Evolutionary conservation across 108 stramenopile species (phyloP).

Genomic region (Skeletonema costatum): DNA sequence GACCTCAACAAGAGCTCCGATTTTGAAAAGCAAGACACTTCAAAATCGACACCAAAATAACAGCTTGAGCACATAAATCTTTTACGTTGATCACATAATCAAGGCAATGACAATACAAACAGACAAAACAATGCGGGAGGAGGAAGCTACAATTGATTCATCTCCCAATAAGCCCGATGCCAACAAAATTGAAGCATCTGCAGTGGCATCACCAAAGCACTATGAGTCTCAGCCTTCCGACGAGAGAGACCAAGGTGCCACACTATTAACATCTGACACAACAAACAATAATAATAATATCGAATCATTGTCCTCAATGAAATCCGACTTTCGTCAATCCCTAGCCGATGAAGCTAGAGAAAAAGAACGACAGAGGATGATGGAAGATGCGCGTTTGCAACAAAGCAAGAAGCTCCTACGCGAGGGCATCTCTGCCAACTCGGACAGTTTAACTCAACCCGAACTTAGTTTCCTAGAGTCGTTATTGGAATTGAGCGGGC

Average conservation of each 20-base stretch:
- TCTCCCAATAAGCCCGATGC: background rate
- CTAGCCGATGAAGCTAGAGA: conserved; percentile 3
- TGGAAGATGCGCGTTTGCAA: background rate
- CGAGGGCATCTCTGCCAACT: background rate
- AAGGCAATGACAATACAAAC: background rate
- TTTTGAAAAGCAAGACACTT: background rate
- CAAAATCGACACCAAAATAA: no score
- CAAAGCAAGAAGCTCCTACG: background rate
- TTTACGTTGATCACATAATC: background rate
- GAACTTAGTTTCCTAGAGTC: conserved; percentile 30
- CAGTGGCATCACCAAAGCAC: background rate
- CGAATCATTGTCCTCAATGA: background rate
- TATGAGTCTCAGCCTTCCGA: background rate
- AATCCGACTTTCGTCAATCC: conserved; percentile 9
- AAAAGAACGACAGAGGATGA: background rate
- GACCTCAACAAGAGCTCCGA: background rate
- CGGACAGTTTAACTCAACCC: conserved; percentile 7
- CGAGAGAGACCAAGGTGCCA: background rate
- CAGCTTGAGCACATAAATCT: background rate
- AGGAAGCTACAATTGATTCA: background rate
- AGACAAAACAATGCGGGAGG: background rate
- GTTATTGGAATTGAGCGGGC: conserved; percentile 21
- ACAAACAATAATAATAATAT: background rate
- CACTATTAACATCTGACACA: background rate
- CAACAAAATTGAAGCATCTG: background rate